Evolutionary conservation across 345 rosid genomes (phyloP), one percentile per base, ranked within the genome.

Genomic region (Pelargonium nanum): DNA sequence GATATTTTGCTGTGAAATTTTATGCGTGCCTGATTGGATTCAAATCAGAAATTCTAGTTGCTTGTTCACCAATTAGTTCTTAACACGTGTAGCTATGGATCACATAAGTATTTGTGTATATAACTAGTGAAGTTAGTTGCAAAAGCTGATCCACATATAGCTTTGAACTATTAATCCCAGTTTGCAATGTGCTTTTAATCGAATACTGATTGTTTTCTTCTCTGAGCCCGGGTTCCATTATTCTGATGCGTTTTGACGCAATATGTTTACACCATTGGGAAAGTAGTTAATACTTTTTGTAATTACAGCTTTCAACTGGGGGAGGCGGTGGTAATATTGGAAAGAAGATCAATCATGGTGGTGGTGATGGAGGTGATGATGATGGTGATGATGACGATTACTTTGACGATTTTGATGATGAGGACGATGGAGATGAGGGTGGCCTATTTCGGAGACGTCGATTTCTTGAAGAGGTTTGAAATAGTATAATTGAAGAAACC

Each of bases 261-360:
- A 54, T 40, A 22, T 57, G 53, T 62, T 30, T 30, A 30, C 10
- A 12, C 10, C 40, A 30, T 63, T 23, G 56, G 25, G 40, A 13
- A 64, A 40, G 59, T 51, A 55, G 44, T 65, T 70, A 51, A 70
- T 55, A 58, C 58, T 20, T 16, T 75, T 63, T 68, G 58, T 65
- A 60, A 73, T 71, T 69, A 55, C 81, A 93, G 99, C 73, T 85
- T 78, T 97, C 85, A 3, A 72, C 79, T 9, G 97, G 96, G 2
- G 96, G 97, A 62, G 96, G 97, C 20, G 96, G 97, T 24, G 97
- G 96, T 56, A 88, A 87, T 78, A 84, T 81, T 73, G 97, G 99
- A 68, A 93, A 90, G 79, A 80, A 63, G 67, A 80, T 85, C 74
- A 84, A 73, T 78, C 74, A 77, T 60, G 97, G 97, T 70, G 97